Evolutionary conservation across 2,329 filamentous ascomycete species (phyloP).

Genomic region (Microdochium nivale): DNA sequence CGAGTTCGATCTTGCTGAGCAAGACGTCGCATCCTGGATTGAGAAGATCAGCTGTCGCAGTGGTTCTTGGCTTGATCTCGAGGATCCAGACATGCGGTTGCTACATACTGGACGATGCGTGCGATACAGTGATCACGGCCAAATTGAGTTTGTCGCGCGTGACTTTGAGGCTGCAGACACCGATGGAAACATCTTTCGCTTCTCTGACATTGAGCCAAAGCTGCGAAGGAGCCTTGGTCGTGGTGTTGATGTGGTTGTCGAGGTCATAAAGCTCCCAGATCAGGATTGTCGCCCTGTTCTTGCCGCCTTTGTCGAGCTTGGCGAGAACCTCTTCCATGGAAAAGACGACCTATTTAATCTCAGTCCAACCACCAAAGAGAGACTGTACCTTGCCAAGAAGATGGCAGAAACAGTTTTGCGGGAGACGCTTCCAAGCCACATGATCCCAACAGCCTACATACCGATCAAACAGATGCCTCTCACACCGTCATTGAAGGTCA

Average conservation of each 20-base stretch:
- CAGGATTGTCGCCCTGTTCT: slow-evolving; percentile 26
- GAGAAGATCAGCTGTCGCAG: slow-evolving; percentile 1
- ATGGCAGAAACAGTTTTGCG: slow-evolving; percentile 32
- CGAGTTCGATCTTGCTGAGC: slow-evolving; percentile 22
- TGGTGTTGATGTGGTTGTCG: slow-evolving; percentile 38
- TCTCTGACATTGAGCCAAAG: slow-evolving; percentile 36
- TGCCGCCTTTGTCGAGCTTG: slow-evolving; percentile 40
- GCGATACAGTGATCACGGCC: slow-evolving; percentile 37
- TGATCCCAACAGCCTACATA: slow-evolving; percentile 39
- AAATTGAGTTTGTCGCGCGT: slow-evolving; percentile 37
- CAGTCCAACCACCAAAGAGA: slow-evolving; percentile 29
- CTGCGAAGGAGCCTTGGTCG: slow-evolving; percentile 37
- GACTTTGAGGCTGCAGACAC: slow-evolving; percentile 31
- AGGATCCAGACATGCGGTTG: slow-evolving; percentile 16
- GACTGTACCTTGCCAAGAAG: slow-evolving; percentile 32
- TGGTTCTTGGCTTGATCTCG: slow-evolving; percentile 9
- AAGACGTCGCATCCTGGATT: slow-evolving; percentile 16
- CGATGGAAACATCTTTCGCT: slow-evolving; percentile 28
- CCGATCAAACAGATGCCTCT: slow-evolving; percentile 39
- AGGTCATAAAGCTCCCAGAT: slow-evolving; percentile 36
- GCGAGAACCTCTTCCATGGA: slow-evolving; percentile 26
- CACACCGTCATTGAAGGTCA: slow-evolving; percentile 40
- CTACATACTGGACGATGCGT: slow-evolving; percentile 43
- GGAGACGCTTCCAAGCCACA: slow-evolving; percentile 26
- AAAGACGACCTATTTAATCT: slow-evolving; percentile 29